Percentiles rank a stretch among this genome's conserved stretches.
phyloP scores from a whole-genome alignment of 2,329 filamentous ascomycete species.

The Diaporthe sp. region DNA sequence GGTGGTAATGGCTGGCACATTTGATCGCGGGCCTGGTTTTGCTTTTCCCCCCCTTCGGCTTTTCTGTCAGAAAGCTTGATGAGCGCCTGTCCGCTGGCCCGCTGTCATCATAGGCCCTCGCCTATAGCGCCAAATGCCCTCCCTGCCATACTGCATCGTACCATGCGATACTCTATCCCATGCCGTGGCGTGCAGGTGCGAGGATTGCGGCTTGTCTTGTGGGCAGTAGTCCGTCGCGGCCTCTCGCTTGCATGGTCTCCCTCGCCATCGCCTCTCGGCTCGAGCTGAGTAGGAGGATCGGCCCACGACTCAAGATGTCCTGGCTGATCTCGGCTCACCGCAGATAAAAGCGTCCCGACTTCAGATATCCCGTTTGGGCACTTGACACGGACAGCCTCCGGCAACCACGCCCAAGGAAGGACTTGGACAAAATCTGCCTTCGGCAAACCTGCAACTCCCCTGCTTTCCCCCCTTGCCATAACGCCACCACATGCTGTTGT shows the following conservation, averaged over 20 bases:
- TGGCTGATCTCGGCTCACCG: conserved; percentile 25
- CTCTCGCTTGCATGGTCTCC: conserved; percentile 11
- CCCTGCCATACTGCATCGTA: neutral
- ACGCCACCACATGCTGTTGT: neutral
- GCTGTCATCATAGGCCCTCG: conserved; percentile 12
- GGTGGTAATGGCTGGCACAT: conserved; percentile 10
- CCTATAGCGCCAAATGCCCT: neutral
- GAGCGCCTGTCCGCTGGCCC: conserved; percentile 5
- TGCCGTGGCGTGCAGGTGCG: neutral
- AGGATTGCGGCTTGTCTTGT: neutral
- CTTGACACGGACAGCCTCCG: conserved; percentile 24
- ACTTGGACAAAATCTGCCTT: neutral
- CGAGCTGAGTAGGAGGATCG: conserved; percentile 12
- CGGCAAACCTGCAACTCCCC: neutral
- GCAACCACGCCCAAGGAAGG: neutral
- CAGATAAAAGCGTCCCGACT: conserved; percentile 18
- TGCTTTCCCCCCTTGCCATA: neutral
- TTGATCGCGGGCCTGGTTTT: conserved; percentile 1
- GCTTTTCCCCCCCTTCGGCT: conserved; percentile 4
- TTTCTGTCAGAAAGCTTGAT: conserved; percentile 31
- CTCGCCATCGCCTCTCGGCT: conserved; percentile 19
- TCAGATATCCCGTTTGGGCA: neutral
- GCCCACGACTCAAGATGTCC: conserved; percentile 30
- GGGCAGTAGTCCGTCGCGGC: neutral
- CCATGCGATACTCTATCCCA: neutral